These are phyloP conservation scores for Phoenix dactylifera DNA, from an alignment of 176 grass and related monocot species.

Conservation along the genomic window DNA sequence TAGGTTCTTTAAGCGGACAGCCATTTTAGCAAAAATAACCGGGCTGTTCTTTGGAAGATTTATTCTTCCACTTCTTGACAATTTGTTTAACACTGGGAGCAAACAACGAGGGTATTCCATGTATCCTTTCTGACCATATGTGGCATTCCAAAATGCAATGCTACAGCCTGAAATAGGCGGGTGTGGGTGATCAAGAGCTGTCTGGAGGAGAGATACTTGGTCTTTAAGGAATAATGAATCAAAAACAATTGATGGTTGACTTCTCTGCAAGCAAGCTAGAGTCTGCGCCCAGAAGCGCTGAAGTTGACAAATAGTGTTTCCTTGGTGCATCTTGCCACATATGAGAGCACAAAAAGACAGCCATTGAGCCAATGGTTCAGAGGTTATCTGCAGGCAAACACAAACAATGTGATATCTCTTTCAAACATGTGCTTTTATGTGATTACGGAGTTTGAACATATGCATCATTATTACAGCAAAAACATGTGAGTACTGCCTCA, in stretches of 20 bases:
- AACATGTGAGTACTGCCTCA: constrained; percentile 1
- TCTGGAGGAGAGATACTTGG: constrained; percentile 35
- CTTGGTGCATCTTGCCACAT: constrained; percentile 22
- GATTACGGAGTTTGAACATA: background rate
- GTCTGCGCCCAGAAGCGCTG: constrained; percentile 39
- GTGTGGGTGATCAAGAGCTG: constrained; percentile 30
- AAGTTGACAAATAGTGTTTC: constrained; percentile 28
- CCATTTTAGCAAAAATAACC: background rate
- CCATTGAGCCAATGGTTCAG: constrained; percentile 42
- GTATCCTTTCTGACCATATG: background rate
- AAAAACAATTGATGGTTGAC: constrained; percentile 22
- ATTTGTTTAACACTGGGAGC: constrained; percentile 12
- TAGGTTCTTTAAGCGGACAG: constrained; percentile 6
- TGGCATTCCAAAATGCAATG: constrained; percentile 17
- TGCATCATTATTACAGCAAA: background rate
- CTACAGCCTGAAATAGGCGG: constrained; percentile 36
- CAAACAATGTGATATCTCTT: background rate
- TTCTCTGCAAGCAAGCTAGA: constrained; percentile 33
- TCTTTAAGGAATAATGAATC: constrained; percentile 27
- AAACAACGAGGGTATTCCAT: constrained; percentile 2
- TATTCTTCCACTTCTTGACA: constrained; percentile 9
- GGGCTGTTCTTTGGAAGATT: background rate
- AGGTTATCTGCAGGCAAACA: constrained; percentile 32
- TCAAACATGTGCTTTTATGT: background rate
- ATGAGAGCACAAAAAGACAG: constrained; percentile 24